Evolutionary conservation across 1,284 basidiomycete species (phyloP), one percentile per base, ranked within the genome.

Genomic region (Microbotryomycetes sp.): DNA sequence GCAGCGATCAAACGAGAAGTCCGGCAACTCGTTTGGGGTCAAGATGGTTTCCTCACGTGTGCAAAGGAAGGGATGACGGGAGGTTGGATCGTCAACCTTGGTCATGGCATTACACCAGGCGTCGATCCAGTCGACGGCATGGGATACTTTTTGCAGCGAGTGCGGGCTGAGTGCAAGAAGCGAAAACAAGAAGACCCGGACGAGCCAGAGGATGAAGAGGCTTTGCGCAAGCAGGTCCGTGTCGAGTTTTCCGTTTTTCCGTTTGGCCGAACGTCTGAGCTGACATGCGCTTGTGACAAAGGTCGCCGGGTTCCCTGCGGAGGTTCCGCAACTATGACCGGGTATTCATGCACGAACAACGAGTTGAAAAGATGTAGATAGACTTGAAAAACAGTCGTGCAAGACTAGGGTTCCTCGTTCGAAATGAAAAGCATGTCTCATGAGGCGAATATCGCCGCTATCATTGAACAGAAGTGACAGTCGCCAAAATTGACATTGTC

Each of bases 91-190:
- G 89, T 89, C 27, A 98, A 98, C 77, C 78, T 99, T 31, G 96
- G 96, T 2, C 96, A 98, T 75, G 94, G 94, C 4, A 96, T 98
- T 70, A 93, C 90, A 11, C 91, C 91, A n/a, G 87, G 84, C n/a
- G 91, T 96, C 21, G 85, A 93, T 74, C 88, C 91, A 30, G 90
- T 93, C 62, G 89, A 93, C 23, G 29, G 29, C 75, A 79, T 93
- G 76, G 80, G 81, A 56, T 93, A 85, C 83, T 94, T 93, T 80
- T 83, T 94, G 66, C 83, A 94, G 76, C 91, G 90, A 72, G 84
- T 94, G 46, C 88, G 57, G 68, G 48, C 30, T 15, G 66, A 67
- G 56, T 60, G 57, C 28, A 21, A 24, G 5, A 68, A 68, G 49
- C 61, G 60, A 49, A 26, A 29, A n/a, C 15, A 5, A 26, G 61